phyloP scores from a whole-genome alignment of 164 flowering plant species.

The Aristolochia californica region DNA sequence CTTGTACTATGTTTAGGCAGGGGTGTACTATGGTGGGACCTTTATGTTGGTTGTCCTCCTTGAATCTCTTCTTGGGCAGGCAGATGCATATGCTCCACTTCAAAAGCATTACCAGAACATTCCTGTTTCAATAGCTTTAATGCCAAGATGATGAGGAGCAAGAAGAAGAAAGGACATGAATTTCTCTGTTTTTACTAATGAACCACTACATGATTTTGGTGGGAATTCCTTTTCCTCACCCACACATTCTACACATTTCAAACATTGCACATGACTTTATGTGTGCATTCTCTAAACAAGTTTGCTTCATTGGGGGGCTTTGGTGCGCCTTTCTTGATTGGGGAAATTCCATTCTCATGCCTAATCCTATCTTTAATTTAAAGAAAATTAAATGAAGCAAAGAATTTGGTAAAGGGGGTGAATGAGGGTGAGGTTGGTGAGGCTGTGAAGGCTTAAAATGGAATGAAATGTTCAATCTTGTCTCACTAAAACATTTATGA shows the following conservation, averaged over 20 bases:
- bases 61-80: constrained; percentile 1
- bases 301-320: background rate
- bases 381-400: background rate
- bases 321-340: background rate
- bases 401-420: background rate
- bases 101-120: background rate
- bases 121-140: background rate
- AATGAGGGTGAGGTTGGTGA: background rate
- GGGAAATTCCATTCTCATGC: background rate
- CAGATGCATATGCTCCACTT: background rate
- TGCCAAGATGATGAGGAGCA: too few species aligned
- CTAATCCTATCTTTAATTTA: background rate
- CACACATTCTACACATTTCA: background rate
- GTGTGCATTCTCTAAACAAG: background rate
- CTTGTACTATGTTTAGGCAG: background rate
- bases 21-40: background rate
- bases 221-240: background rate
- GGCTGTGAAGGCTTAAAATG: background rate
- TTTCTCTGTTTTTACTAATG: too few species aligned
- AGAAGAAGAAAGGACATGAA: too few species aligned
- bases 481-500: too few species aligned
- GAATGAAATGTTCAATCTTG: too few species aligned
- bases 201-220: background rate
- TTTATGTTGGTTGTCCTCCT: background rate
- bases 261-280: background rate